These are phyloP conservation scores for Lanmaoa rubissima DNA, from an alignment of 768 basidiomycete genomes.

Conservation along the genomic window DNA sequence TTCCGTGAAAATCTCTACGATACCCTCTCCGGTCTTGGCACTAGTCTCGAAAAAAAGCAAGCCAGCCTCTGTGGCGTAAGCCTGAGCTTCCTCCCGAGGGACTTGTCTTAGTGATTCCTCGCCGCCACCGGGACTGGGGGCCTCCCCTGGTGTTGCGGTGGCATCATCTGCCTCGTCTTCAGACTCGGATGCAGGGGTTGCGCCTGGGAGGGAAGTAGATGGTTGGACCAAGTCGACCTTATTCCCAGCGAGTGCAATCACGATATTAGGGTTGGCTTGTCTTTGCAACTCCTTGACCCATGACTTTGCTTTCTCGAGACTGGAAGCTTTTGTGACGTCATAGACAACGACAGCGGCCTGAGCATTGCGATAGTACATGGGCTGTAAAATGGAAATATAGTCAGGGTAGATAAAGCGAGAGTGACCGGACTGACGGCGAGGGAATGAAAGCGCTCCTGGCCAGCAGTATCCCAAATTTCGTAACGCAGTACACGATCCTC, in stretches of 20 bases:
- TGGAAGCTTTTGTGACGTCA: constrained; percentile 93
- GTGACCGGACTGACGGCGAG: constrained; percentile 65
- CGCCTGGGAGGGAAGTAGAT: constrained; percentile 49
- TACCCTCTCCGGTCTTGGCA: constrained; percentile 94
- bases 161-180: constrained; percentile 93
- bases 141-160: constrained; percentile 80
- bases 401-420: constrained; percentile 4
- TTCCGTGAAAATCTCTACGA: constrained; percentile 96
- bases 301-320: constrained; percentile 97
- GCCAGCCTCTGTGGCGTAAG: constrained; percentile 94
- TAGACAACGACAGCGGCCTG: constrained; percentile 98
- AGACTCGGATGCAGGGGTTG: constrained; percentile 57
- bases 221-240: constrained; percentile 89
- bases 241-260: constrained; percentile 97
- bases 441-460: constrained; percentile 96
- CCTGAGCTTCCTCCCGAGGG: constrained; percentile 90
- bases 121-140: constrained; percentile 43
- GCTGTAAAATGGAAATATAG: constrained; percentile 42
- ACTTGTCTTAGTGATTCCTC: constrained; percentile 87
- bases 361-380: constrained; percentile 99
- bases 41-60: constrained; percentile 96
- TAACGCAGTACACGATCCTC: constrained; percentile 93
- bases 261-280: constrained; percentile 98
- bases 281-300: constrained; percentile 99
- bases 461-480: constrained; percentile 98